Percentiles rank a stretch among this genome's conserved stretches.
Evolutionary conservation across 2,329 filamentous ascomycete genomes (phyloP).

Genomic region (Xylariales sp.): DNA sequence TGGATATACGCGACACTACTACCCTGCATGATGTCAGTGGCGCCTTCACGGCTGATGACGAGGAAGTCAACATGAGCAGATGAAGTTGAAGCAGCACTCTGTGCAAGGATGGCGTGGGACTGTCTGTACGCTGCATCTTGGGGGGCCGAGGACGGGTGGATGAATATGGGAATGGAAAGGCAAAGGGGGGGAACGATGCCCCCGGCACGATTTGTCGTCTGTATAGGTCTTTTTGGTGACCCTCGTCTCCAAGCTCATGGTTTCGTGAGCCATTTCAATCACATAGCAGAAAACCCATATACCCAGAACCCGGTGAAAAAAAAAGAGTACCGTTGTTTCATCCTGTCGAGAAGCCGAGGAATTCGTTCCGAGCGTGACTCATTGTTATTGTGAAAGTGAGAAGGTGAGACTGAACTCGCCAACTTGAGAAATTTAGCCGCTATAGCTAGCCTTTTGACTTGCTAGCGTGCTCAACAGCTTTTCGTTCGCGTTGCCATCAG

Average conservation of each 20-base stretch:
- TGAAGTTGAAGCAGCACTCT: constrained; percentile 1
- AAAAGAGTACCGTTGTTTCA: not conserved
- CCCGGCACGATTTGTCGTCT: constrained; percentile 12
- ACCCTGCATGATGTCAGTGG: constrained; percentile 16
- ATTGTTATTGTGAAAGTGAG: not conserved
- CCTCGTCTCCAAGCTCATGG: constrained; percentile 4
- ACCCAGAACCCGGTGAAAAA: not conserved
- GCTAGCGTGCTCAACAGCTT: not conserved
- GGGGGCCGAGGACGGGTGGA: not conserved
- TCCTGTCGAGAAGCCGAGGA: not conserved
- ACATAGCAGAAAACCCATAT: constrained; percentile 10
- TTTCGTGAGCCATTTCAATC: constrained; percentile 13
- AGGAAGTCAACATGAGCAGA: constrained; percentile 7
- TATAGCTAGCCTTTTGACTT: not conserved
- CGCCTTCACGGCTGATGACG: constrained; percentile 21
- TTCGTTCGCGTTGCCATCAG: not conserved
- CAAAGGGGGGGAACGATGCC: not conserved
- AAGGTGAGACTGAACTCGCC: not conserved
- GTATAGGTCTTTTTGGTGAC: constrained; percentile 15
- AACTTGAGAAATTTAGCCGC: not conserved
- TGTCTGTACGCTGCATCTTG: constrained; percentile 7
- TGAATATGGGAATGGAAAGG: not conserved
- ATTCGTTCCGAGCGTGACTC: not conserved
- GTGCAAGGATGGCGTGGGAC: not conserved
- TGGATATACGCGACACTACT: constrained; percentile 18